Conservation (phyloP, 805 yeast genomes). For the Schwanniomyces occidentalis region DNA sequence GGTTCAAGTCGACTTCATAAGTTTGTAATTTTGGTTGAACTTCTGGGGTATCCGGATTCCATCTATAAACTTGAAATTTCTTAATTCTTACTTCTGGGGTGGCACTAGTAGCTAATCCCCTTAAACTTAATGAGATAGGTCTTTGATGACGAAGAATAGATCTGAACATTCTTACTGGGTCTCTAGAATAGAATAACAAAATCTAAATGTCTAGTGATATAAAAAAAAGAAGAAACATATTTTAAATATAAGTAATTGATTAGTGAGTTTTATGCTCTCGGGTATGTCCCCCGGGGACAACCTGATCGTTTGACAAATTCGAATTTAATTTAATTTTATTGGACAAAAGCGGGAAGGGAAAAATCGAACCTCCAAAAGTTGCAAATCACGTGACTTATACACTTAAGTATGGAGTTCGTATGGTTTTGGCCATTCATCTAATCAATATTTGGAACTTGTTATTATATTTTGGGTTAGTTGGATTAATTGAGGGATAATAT, state of each 20-base stretch:
- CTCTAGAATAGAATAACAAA: background rate
- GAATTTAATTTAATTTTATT: slow-evolving; percentile 5
- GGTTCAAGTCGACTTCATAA: slow-evolving; percentile 81
- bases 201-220: background rate
- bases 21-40: slow-evolving; percentile 84
- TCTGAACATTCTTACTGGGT: slow-evolving; percentile 17
- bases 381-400: background rate
- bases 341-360: slow-evolving; percentile 1
- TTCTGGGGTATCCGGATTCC: slow-evolving; percentile 97
- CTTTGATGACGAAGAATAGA: slow-evolving; percentile 17
- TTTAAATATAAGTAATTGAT: background rate
- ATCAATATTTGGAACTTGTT: background rate
- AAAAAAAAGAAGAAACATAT: slow-evolving; percentile 1
- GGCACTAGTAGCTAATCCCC: slow-evolving; percentile 53
- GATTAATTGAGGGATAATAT: background rate
- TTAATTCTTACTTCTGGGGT: slow-evolving; percentile 57
- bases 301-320: slow-evolving; percentile 10
- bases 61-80: slow-evolving; percentile 90
- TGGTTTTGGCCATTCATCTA: background rate
- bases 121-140: slow-evolving; percentile 12
- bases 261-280: slow-evolving; percentile 3
- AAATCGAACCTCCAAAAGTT: background rate
- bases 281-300: slow-evolving; percentile 6
- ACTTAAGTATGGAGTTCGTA: background rate
- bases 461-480: background rate